Evolutionary conservation across 495 filamentous ascomycete species (phyloP).

Genomic region (Letharia lupina): DNA sequence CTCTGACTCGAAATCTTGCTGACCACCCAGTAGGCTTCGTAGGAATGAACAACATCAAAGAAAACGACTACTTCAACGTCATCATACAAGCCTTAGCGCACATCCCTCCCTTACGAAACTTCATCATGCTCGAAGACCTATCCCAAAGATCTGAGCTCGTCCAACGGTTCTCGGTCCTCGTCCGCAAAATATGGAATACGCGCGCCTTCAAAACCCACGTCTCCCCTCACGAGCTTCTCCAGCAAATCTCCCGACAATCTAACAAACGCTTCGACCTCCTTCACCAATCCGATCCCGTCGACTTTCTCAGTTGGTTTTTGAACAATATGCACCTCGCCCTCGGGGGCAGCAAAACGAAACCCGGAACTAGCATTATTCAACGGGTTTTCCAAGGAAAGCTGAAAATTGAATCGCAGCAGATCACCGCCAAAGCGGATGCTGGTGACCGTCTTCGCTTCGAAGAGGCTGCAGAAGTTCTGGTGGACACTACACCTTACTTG

Average conservation of each 20-base stretch:
- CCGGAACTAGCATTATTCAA: slow-evolving; percentile 68
- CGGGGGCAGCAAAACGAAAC: slow-evolving; percentile 81
- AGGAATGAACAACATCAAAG: slow-evolving; percentile 99
- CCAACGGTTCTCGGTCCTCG: slow-evolving; percentile 78
- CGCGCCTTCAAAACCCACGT: slow-evolving; percentile 95
- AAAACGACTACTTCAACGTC: slow-evolving; percentile 97
- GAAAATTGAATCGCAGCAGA: slow-evolving; percentile 86
- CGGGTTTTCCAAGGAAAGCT: slow-evolving; percentile 87
- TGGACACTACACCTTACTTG: slow-evolving; percentile 67
- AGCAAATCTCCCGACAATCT: slow-evolving; percentile 83
- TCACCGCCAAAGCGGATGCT: slow-evolving; percentile 84
- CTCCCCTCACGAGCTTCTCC: slow-evolving; percentile 91
- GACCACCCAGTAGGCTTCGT: slow-evolving; percentile 58
- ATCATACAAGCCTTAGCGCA: slow-evolving; percentile 90
- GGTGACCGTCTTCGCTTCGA: slow-evolving; percentile 89
- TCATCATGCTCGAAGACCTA: slow-evolving; percentile 78
- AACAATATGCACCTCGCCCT: slow-evolving; percentile 89
- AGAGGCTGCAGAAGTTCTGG: slow-evolving; percentile 74
- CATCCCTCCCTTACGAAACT: slow-evolving; percentile 84
- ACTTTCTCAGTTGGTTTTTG: slow-evolving; percentile 94
- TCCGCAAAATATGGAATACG: slow-evolving; percentile 97
- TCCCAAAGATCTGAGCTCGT: slow-evolving; percentile 49
- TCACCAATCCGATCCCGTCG: slow-evolving; percentile 86
- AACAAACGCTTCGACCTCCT: slow-evolving; percentile 90
- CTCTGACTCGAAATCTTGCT: neutral